phyloP scores from a whole-genome alignment of 441 rosid genomes.

The Rhodomyrtus psidioides region DNA sequence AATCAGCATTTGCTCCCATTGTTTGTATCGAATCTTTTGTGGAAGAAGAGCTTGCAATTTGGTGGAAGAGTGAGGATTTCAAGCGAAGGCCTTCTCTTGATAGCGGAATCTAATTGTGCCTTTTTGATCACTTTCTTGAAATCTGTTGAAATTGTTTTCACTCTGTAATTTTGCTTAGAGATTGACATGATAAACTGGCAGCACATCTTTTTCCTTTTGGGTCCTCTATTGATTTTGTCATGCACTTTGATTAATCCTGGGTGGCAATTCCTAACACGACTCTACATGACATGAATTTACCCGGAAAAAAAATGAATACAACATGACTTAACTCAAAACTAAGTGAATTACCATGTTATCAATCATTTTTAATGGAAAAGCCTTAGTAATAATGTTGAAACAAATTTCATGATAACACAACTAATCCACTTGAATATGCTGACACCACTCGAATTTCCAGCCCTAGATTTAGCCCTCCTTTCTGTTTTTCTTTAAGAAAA shows the following conservation, averaged over 20 bases:
- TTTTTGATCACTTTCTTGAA: not conserved
- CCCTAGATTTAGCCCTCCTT: not conserved
- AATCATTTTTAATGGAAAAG: not conserved
- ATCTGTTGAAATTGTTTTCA: not conserved
- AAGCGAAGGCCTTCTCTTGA: no score
- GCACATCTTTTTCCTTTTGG: not conserved
- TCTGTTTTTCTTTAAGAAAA: not conserved
- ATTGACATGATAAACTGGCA: not conserved
- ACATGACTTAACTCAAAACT: not conserved
- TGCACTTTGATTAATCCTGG: not conserved
- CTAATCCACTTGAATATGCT: not conserved
- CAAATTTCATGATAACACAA: not conserved
- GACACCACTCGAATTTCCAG: not conserved
- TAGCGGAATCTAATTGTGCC: no score
- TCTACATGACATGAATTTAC: not conserved
- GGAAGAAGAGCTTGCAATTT: not conserved
- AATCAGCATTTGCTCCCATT: not conserved
- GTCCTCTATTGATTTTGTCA: not conserved
- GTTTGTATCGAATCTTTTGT: not conserved
- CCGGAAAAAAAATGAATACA: not conserved
- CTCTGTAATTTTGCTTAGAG: not conserved
- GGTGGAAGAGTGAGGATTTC: not conserved
- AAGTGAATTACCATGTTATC: not conserved
- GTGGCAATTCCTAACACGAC: not conserved
- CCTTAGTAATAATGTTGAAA: not conserved